Percentiles rank a stretch among this genome's conserved stretches.
phyloP scores from a whole-genome alignment of 2,329 filamentous ascomycete genomes.

The Neofusicoccum sp. region DNA sequence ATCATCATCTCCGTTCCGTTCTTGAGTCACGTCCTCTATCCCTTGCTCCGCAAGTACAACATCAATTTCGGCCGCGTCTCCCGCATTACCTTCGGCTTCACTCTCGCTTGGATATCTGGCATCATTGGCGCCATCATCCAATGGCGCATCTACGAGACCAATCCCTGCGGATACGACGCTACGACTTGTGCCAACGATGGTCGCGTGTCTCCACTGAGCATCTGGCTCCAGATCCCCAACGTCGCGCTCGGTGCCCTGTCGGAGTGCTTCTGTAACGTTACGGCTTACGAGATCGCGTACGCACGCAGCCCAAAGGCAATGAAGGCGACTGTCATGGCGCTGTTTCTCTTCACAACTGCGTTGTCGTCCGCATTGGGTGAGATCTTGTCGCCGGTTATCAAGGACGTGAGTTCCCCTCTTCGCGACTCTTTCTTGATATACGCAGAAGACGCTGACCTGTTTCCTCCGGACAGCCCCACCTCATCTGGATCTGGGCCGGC shows the following conservation, averaged over 20 bases:
- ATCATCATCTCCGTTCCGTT: constrained; percentile 52
- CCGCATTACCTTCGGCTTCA: constrained; percentile 56
- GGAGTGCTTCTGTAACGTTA: constrained; percentile 48
- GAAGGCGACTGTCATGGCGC: constrained; percentile 45
- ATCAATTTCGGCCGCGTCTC: constrained; percentile 53
- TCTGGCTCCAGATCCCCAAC: constrained; percentile 49
- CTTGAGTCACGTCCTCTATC: constrained; percentile 54
- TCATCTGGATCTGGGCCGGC: constrained; percentile 45
- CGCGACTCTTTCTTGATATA: background rate
- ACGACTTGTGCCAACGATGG: constrained; percentile 38
- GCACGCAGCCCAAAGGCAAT: constrained; percentile 46
- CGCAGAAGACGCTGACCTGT: background rate
- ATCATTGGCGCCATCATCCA: constrained; percentile 44
- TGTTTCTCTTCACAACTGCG: constrained; percentile 43
- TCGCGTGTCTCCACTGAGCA: constrained; percentile 42
- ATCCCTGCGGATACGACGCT: constrained; percentile 48
- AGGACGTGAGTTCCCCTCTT: background rate
- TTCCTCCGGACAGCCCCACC: background rate
- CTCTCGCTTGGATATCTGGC: constrained; percentile 52
- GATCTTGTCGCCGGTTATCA: constrained; percentile 13
- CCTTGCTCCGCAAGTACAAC: constrained; percentile 43
- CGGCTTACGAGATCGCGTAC: constrained; percentile 50
- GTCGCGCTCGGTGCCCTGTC: constrained; percentile 41
- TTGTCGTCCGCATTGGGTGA: constrained; percentile 18
- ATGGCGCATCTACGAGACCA: constrained; percentile 49